Base-by-base conservation (phyloP, 371 early-diverging fungal species). In the Mortierella sp. region DNA sequence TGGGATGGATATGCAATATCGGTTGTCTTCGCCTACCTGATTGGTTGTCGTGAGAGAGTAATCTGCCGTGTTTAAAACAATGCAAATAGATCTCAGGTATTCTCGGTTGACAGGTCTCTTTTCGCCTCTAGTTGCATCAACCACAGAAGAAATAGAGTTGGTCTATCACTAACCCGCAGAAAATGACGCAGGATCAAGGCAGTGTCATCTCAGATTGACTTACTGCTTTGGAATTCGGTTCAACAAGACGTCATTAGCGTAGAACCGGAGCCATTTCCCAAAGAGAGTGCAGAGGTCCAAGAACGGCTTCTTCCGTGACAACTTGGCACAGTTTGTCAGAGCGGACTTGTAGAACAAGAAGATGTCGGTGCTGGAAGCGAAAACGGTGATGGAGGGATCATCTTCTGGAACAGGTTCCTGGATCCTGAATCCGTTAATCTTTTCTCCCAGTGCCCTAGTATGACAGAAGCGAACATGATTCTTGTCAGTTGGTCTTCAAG, bases 31-130 rank as follows among this genome's bases (percentile, higher is more conserved):
- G 41, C 67, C 29, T 80, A 88, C 94, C 83, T 94, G 96, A 2
- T 85, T 77, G 0, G 92, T 93, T 0, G 95, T 95, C n/a, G 86
- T 86, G 19, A 85, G 80, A 60, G 98, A 97, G 79, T 97, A 98
- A 70, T 98, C 98, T 0, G 94, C 93, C 0, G 98, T 98, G 57
- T 96, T 97, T 49, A 96, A 74, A 8, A 95, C 83, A 16, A 92
- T 66, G 63, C 94, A 93, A 1, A 86, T 87, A 25, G 86, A 82
- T n/a, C 86, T 71, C 34, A 92, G 67, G 40, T 90, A 87, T 8
- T 90, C 89, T 2, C 81, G 74, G 3, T 85, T 81, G 17, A 90
- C 60, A 6, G 85, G 54, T 48, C 82, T 81, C 49, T 85, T 89
- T 27, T 93, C 92, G 29, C 90, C 90, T 58, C 90, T 90, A 63